A percentile compares a stretch with the other conserved stretches of the same genome.
These are phyloP conservation scores for Tripterygium wilfordii DNA, from an alignment of 177 flowering plant genomes.

Conservation along the genomic window DNA sequence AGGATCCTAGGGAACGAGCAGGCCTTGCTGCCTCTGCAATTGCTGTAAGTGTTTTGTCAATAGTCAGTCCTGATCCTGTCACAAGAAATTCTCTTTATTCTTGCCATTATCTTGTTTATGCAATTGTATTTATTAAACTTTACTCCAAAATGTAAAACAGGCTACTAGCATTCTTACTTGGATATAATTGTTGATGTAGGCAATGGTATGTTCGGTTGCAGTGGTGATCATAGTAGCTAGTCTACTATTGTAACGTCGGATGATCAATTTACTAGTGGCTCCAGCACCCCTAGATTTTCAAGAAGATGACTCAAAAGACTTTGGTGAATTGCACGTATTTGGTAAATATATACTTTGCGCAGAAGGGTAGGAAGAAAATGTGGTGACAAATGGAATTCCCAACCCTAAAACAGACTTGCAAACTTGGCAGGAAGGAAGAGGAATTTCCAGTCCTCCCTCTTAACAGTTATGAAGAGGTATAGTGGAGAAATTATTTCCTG, in stretches of 20 bases:
- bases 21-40: slow-evolving; percentile 97
- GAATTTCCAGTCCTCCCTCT: no score
- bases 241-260: slow-evolving; percentile 22
- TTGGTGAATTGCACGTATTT: no score
- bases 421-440: background rate
- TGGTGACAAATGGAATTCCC: background rate
- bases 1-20: slow-evolving; percentile 93
- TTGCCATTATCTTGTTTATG: no score
- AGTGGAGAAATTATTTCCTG: no score
- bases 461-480: no score
- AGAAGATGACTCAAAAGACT: no score
- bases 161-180: no score
- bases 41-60: slow-evolving; percentile 48
- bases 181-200: slow-evolving; percentile 41
- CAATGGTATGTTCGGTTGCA: slow-evolving; percentile 48
- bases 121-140: no score
- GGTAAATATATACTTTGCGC: slow-evolving; percentile 4
- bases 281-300: no score
- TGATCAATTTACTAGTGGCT: background rate
- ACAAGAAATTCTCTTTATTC: no score
- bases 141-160: no score
- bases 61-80: no score
- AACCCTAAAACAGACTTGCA: background rate
- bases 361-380: background rate
- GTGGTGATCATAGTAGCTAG: slow-evolving; percentile 35